These are phyloP conservation scores for Lactarius indigo DNA, from an alignment of 768 basidiomycete species.

Conservation along the genomic window DNA sequence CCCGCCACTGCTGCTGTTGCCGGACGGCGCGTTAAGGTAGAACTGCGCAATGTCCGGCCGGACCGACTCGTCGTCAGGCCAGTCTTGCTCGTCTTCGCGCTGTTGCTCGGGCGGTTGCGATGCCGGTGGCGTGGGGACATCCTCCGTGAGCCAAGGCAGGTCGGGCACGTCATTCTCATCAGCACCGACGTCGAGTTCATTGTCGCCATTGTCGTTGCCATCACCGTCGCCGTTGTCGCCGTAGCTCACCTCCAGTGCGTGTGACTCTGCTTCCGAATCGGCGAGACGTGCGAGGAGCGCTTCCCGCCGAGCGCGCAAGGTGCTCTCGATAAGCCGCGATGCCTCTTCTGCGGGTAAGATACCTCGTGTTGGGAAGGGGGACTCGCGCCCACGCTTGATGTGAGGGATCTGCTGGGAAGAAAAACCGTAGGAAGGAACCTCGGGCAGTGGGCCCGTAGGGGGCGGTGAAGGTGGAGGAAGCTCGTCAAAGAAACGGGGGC, in stretches of 20 bases:
- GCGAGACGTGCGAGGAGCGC: not conserved
- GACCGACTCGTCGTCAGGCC: slow-evolving; percentile 20
- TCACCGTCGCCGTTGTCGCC: not conserved
- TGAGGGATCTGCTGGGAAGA: slow-evolving; percentile 19
- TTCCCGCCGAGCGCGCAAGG: slow-evolving; percentile 8
- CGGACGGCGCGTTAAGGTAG: slow-evolving; percentile 4
- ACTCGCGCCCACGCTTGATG: slow-evolving; percentile 43
- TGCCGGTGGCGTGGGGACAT: not conserved
- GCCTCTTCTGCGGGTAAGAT: slow-evolving; percentile 31
- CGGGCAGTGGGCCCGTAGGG: slow-evolving; percentile 22
- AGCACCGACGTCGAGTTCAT: not conserved
- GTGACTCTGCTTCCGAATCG: not conserved
- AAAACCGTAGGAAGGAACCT: slow-evolving; percentile 9
- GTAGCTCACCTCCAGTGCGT: not conserved
- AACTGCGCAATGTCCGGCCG: slow-evolving; percentile 24
- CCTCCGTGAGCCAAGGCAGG: not conserved
- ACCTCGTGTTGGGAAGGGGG: slow-evolving; percentile 50
- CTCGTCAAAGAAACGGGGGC: slow-evolving; percentile 20
- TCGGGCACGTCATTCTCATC: not conserved
- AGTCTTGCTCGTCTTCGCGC: slow-evolving; percentile 2
- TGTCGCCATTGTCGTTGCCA: not conserved
- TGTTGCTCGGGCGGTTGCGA: not conserved
- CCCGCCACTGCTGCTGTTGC: not conserved
- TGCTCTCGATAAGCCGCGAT: slow-evolving; percentile 25
- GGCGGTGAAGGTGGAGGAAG: slow-evolving; percentile 27